Conservation (phyloP, 768 basidiomycete species). For the Filobasidium wieringae region DNA sequence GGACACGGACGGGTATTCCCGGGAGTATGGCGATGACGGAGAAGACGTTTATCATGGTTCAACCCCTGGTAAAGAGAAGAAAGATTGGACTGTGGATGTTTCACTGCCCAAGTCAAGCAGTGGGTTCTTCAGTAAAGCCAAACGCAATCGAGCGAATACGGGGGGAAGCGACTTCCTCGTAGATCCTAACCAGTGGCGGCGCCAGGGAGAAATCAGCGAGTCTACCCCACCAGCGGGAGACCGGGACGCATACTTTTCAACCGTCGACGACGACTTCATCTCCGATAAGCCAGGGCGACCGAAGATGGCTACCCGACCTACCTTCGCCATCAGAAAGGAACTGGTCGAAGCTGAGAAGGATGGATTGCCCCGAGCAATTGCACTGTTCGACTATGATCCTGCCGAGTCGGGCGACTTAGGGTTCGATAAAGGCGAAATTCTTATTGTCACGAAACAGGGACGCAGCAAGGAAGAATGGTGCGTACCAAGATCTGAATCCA, state of each 20-base stretch:
- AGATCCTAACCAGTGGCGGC: neutral
- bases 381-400: constrained; percentile 62
- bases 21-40: neutral
- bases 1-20: neutral
- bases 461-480: constrained; percentile 25
- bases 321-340: constrained; percentile 2
- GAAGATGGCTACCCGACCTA: neutral
- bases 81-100: neutral
- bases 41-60: neutral
- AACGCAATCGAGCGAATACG: constrained; percentile 7
- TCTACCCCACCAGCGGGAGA: too few relatives aligned
- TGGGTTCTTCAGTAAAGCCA: constrained; percentile 3
- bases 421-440: constrained; percentile 50
- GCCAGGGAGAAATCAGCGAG: neutral
- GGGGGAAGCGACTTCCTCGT: constrained; percentile 8
- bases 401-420: constrained; percentile 66
- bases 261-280: neutral
- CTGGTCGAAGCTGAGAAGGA: constrained; percentile 37
- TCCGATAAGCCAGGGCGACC: neutral
- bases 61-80: neutral
- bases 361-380: constrained; percentile 47
- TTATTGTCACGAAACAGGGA: constrained; percentile 63
- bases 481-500: constrained; percentile 4
- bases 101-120: neutral
- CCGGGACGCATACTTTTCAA: neutral